Evolutionary conservation across 192 early-diverging fungal genomes (phyloP).

Genomic region (Mycoemilia scoparia): DNA sequence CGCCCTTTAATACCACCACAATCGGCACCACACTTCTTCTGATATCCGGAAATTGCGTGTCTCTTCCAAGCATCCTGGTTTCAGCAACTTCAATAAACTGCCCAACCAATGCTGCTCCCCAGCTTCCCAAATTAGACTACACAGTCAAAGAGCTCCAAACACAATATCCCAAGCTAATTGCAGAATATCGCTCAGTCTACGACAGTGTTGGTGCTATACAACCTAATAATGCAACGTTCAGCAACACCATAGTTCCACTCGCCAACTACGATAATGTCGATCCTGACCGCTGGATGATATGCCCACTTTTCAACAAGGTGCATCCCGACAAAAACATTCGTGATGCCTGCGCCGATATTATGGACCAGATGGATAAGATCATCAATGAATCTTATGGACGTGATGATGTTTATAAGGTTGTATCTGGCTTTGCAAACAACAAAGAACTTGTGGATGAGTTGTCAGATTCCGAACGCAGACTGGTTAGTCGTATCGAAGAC

Average conservation of each 20-base stretch:
- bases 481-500: conserved; percentile 47
- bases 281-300: neutral
- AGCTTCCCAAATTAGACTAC: neutral
- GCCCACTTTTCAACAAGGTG: conserved; percentile 13
- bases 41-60: too few species aligned
- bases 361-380: conserved; percentile 38
- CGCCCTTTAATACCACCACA: neutral
- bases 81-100: neutral
- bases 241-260: conserved; percentile 22
- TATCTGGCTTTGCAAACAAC: conserved; percentile 31
- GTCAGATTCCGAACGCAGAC: conserved; percentile 44
- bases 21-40: too few species aligned
- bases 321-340: conserved; percentile 39
- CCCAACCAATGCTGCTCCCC: neutral
- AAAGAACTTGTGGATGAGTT: conserved; percentile 24
- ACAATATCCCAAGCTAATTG: conserved; percentile 3
- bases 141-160: neutral
- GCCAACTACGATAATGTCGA: conserved; percentile 15
- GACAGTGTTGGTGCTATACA: conserved; percentile 16
- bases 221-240: conserved; percentile 22
- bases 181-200: conserved; percentile 12
- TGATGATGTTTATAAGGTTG: conserved; percentile 42
- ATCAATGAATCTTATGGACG: conserved; percentile 43
- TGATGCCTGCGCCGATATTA: conserved; percentile 44
- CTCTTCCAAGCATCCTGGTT: neutral